Evolutionary conservation across 176 grass and related monocot genomes (phyloP).

Genomic region (Musa itinerans): DNA sequence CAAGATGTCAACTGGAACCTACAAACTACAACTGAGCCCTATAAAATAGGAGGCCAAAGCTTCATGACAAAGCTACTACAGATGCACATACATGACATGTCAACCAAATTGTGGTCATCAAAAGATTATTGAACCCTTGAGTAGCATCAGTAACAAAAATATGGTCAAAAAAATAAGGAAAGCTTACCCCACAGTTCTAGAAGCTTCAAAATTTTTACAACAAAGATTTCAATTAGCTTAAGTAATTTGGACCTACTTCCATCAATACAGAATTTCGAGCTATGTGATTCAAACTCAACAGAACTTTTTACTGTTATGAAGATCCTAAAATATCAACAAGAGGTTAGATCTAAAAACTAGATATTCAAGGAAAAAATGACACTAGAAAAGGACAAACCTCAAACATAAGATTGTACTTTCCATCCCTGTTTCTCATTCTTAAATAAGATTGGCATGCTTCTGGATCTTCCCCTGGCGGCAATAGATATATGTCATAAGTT

Average conservation of each 20-base stretch:
- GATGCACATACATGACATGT: not conserved
- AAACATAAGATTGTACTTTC: constrained; percentile 99
- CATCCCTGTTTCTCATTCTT: constrained; percentile 93
- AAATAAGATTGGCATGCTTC: constrained; percentile 96
- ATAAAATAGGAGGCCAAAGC: no score
- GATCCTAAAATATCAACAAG: not conserved
- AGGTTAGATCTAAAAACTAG: not conserved
- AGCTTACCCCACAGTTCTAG: not conserved
- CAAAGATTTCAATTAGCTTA: not conserved
- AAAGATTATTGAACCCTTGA: no score
- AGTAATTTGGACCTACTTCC: not conserved
- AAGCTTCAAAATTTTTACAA: not conserved
- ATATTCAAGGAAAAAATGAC: not conserved
- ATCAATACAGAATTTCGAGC: no score
- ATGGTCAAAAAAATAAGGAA: no score
- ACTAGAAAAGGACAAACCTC: constrained; percentile 52
- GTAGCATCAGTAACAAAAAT: no score
- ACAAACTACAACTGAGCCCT: no score
- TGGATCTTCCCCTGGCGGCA: constrained; percentile 97
- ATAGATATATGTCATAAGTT: constrained; percentile 96
- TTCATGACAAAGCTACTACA: not conserved
- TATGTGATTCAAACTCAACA: no score
- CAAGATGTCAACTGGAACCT: no score
- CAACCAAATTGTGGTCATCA: no score
- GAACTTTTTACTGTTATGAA: not conserved